Evolutionary conservation across 2,329 filamentous ascomycete genomes (phyloP), one percentile per base, ranked within the genome.

Genomic region (Xylaria sp.): DNA sequence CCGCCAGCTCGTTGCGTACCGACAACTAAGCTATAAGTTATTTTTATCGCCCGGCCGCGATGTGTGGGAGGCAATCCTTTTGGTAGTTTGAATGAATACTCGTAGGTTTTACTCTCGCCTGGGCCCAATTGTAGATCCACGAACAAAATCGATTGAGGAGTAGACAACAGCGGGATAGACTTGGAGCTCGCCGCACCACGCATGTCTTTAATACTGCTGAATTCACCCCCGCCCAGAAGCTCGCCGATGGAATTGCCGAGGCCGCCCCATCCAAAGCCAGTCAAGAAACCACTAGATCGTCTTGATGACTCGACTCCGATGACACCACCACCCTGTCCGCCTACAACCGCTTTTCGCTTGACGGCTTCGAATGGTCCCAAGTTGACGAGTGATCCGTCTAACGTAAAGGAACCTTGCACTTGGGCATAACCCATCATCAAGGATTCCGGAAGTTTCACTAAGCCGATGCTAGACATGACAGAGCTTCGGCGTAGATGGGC

Each of bases 361-460:
- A 98, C 94, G 75, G 97, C 93, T 77, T 99, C 96, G 75, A 99
- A 99, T 0, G 93, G 93, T 0, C 89, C 89, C 45, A 97, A 90
- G 74, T 97, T 95, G 67, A 99, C 90, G 25, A 99, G 83, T 1
- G 96, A 97, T 0, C 94, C 94, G 76, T 99, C 96, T 7, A 99
- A 82, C 0, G 90, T 93, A 74, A 99, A 99, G 0, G 93, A 94
- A 4, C 96, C 96, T 79, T 93, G 92, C 2, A 98, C 89, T 75
- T 99, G 96, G 2, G 93, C 95, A 80, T 97, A 99, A 0, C 94
- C 96, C 96, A 99, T 99, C 89, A 99, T 97, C 62, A 99, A 82
- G 1, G 91, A 90, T 78, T 98, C 94, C 0, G 93, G 89, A 45
- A 84, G 78, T 73, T 81, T 83, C 46, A 83, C 77, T 55, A 82